Evolutionary conservation across 192 early-diverging fungal species (phyloP).

Genomic region (Coemansia sp.): DNA sequence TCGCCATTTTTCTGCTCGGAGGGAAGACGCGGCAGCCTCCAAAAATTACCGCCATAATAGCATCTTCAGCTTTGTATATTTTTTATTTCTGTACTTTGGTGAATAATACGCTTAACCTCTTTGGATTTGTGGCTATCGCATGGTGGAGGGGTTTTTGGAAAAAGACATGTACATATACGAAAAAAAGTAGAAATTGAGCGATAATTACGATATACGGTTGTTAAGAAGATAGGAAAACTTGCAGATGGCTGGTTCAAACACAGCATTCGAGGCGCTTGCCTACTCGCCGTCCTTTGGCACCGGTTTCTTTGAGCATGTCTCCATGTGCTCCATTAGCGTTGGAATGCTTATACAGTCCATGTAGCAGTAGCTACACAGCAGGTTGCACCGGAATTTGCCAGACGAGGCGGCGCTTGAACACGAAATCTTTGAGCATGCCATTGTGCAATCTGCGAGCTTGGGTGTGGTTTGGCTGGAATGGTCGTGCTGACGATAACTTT

Average conservation of each 20-base stretch:
- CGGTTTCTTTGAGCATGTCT: conserved; percentile 11
- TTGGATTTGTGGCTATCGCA: background rate
- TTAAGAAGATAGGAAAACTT: background rate
- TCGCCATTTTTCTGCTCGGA: background rate
- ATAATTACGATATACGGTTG: background rate
- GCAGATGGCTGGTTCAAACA: background rate
- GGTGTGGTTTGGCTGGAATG: too few species aligned
- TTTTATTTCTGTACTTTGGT: conserved; percentile 1
- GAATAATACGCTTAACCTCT: background rate
- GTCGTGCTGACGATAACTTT: too few species aligned
- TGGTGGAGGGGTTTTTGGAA: background rate
- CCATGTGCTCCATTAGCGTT: conserved; percentile 31
- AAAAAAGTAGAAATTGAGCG: background rate
- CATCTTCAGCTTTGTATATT: background rate
- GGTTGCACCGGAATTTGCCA: conserved; percentile 29
- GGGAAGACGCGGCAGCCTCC: too few species aligned
- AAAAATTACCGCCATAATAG: background rate
- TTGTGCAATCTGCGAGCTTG: conserved; percentile 1
- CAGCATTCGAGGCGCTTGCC: too few species aligned
- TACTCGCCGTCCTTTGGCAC: background rate
- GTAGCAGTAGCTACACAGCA: conserved; percentile 32
- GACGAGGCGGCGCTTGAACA: conserved; percentile 19
- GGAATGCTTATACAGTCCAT: conserved; percentile 16
- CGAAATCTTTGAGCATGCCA: conserved; percentile 29
- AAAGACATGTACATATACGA: background rate